These are phyloP conservation scores for Lachnellula arida DNA, from an alignment of 2,329 filamentous ascomycete species.

Conservation along the genomic window DNA sequence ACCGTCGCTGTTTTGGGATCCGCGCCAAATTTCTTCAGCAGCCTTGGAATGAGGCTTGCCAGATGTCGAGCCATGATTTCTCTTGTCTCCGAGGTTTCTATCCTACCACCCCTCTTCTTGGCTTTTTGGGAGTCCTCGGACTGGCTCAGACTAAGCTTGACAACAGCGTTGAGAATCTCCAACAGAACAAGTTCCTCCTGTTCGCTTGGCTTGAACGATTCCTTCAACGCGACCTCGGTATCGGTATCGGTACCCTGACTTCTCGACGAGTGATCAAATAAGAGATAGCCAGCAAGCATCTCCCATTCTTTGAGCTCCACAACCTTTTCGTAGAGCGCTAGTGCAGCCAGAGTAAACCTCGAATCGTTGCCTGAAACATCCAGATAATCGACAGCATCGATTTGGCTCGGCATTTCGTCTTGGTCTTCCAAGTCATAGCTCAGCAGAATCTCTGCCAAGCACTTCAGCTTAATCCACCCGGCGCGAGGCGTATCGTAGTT, in stretches of 20 bases:
- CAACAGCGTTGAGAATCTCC: constrained; percentile 78
- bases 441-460: constrained; percentile 75
- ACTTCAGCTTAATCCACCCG: constrained; percentile 90
- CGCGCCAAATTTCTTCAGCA: constrained; percentile 93
- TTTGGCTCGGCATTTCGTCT: constrained; percentile 48
- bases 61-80: constrained; percentile 76
- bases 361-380: constrained; percentile 68
- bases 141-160: constrained; percentile 67
- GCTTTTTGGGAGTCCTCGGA: constrained; percentile 58
- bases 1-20: constrained; percentile 79
- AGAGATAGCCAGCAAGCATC: constrained; percentile 78
- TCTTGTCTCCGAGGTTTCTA: constrained; percentile 62
- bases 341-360: constrained; percentile 78
- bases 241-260: constrained; percentile 63
- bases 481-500: constrained; percentile 71
- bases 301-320: constrained; percentile 84
- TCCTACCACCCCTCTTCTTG: constrained; percentile 46
- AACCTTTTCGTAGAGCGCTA: constrained; percentile 79
- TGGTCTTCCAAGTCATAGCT: constrained; percentile 71
- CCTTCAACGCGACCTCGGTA: constrained; percentile 46
- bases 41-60: constrained; percentile 71
- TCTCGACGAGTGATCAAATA: constrained; percentile 79
- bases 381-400: constrained; percentile 41
- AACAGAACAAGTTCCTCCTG: constrained; percentile 78
- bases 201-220: constrained; percentile 28